Base-by-base conservation (phyloP, 2,329 filamentous ascomycete genomes). In the Thyridium curvatum region DNA sequence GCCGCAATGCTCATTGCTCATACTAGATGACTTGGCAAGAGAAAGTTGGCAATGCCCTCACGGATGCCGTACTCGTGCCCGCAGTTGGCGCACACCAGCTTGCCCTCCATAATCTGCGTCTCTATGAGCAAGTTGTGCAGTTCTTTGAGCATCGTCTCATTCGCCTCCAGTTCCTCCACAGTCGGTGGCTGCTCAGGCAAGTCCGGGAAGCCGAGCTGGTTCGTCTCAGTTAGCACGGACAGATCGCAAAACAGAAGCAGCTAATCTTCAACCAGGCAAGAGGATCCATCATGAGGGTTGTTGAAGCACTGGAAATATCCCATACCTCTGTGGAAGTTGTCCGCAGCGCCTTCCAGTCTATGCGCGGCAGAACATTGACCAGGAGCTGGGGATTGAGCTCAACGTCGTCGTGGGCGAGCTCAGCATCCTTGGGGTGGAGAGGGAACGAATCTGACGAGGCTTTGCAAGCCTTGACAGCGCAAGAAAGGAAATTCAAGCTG, bases 41-140 rank as follows among this genome's bases (percentile, higher is more conserved):
- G 66, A 55, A 98, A 98, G 63, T 97, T 97, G 43, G 89, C 88
- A 60, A 97, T 95, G 5, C 93, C 93, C 65, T 98, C 91, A 59
- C 93, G 90, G 46, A 98, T 83, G 42, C 81, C 81, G 63, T 97
- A 98, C 68, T 94, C 87, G 59, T 97, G 91, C 35, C 86, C 87
- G 58, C 93, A 98, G 62, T 85, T 86, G 35, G 79, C 89, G 60
- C 93, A 98, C 5, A 90, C 85, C 47, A 98, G 72, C 64, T 86
- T 91, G 3, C 93, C 93, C 64, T 91, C 86, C 30, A 79, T 75
- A 43, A 98, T 86, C 53, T 89, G 84, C 43, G 93, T 98, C 72
- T 97, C 86, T 50, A 96, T 71, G 30, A 97, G 69, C 39, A 96
- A 61, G 16, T 77, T 75, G 61, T 97, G 90, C 54, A 96, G 64